Evolutionary conservation across 2,329 filamentous ascomycete species (phyloP).

Genomic region (Didymella keratinophila): DNA sequence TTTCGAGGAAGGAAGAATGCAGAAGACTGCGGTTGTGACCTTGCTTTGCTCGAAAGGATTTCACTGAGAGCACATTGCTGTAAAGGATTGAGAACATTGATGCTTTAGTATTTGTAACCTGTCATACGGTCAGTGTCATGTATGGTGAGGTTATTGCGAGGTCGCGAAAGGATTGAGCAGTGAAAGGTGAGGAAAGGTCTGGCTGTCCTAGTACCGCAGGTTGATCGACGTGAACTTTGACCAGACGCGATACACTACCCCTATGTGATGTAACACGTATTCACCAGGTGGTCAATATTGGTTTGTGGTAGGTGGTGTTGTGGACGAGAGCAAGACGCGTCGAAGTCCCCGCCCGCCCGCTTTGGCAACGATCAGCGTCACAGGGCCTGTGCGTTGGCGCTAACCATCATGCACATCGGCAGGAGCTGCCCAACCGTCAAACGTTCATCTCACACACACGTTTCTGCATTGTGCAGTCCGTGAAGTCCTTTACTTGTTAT

Average conservation of each 20-base stretch:
- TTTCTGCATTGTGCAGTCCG: not conserved
- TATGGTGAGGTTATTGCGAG: not conserved
- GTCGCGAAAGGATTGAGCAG: too few relatives aligned
- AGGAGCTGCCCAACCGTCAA: slow-evolving; percentile 10
- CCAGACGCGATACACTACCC: not conserved
- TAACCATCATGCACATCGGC: slow-evolving; percentile 3
- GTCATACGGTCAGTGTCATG: not conserved
- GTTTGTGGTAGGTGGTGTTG: not conserved
- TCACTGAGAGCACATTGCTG: not conserved
- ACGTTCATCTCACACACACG: not conserved
- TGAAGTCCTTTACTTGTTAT: not conserved
- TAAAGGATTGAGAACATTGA: too few relatives aligned
- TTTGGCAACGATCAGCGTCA: slow-evolving; percentile 2
- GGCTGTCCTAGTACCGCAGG: not conserved
- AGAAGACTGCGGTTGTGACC: not conserved
- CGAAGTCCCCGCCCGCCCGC: not conserved
- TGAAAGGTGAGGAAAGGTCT: not conserved
- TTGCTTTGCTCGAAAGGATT: not conserved
- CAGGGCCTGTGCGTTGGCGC: not conserved
- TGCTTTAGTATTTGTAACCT: not conserved
- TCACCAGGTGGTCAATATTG: too few relatives aligned
- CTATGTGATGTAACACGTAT: not conserved
- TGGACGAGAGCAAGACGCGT: slow-evolving; percentile 1
- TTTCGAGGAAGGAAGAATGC: not conserved
- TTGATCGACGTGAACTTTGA: not conserved